Percentiles rank a stretch among this genome's conserved stretches.
Evolutionary conservation across 805 yeast genomes (phyloP).

Genomic region (Candida ascalaphidarum): DNA sequence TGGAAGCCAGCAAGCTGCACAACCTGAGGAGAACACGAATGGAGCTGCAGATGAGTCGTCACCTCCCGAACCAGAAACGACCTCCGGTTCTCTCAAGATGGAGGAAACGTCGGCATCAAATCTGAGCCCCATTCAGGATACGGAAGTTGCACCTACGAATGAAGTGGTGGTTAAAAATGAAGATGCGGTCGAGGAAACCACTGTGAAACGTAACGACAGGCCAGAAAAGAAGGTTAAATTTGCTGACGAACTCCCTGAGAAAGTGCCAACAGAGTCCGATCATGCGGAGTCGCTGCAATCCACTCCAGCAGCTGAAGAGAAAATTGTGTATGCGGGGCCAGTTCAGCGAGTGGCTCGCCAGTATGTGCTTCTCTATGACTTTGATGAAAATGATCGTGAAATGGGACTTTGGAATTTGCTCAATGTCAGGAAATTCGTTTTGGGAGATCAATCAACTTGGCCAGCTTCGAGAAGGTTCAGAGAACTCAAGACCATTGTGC

Average conservation of each 20-base stretch:
- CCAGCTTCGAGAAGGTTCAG: conserved; percentile 46
- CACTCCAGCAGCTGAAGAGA: conserved; percentile 2
- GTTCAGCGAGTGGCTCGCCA: conserved; percentile 50
- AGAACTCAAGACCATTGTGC: conserved; percentile 43
- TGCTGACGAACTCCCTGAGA: conserved; percentile 10
- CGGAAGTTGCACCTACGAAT: no score
- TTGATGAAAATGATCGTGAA: conserved; percentile 23
- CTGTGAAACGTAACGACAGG: no score
- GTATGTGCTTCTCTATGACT: conserved; percentile 44
- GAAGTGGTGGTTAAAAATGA: not conserved
- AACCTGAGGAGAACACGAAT: no score
- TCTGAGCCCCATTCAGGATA: no score
- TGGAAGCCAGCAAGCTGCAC: no score
- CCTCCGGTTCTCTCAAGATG: no score
- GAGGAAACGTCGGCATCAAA: no score
- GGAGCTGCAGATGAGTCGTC: no score
- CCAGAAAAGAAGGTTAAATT: conserved; percentile 14
- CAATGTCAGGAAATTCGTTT: conserved; percentile 29
- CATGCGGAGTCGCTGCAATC: not conserved
- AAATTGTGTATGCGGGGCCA: conserved; percentile 56
- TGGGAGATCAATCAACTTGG: conserved; percentile 52
- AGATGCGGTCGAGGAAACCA: not conserved
- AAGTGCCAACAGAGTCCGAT: not conserved
- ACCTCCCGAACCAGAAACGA: no score
- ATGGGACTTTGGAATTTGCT: conserved; percentile 13